phyloP scores from a whole-genome alignment of 306 rosid genomes.

The Oxytropis ochrocephala region DNA sequence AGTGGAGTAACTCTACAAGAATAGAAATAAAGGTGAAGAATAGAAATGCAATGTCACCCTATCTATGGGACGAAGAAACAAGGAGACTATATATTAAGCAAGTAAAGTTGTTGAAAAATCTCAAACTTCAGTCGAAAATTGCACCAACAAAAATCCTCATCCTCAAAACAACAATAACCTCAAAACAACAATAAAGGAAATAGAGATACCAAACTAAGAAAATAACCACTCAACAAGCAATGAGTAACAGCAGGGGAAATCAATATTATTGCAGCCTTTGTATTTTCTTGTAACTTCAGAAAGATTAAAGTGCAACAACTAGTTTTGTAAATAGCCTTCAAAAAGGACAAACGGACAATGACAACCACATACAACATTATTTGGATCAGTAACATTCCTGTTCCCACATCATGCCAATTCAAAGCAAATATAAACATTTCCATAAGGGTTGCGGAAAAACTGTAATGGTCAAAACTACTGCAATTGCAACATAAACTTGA shows the following conservation, averaged over 20 bases:
- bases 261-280: neutral
- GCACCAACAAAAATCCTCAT: neutral
- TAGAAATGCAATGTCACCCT: no score
- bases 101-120: neutral
- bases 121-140: neutral
- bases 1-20: no score
- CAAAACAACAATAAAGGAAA: neutral
- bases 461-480: neutral
- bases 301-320: neutral
- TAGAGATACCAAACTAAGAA: no score
- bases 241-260: neutral
- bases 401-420: neutral
- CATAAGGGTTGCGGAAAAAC: neutral
- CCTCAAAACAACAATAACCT: neutral
- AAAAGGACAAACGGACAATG: neutral
- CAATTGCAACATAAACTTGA: neutral
- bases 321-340: neutral
- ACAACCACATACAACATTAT: neutral
- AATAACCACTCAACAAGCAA: neutral
- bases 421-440: neutral
- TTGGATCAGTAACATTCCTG: neutral
- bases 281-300: neutral
- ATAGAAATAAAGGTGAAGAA: no score
- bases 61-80: no score
- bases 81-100: neutral